A percentile compares a stretch with the other conserved stretches of the same genome.
phyloP scores from a whole-genome alignment of 2,329 filamentous ascomycete genomes.

The Aspergillus transmontanensis region DNA sequence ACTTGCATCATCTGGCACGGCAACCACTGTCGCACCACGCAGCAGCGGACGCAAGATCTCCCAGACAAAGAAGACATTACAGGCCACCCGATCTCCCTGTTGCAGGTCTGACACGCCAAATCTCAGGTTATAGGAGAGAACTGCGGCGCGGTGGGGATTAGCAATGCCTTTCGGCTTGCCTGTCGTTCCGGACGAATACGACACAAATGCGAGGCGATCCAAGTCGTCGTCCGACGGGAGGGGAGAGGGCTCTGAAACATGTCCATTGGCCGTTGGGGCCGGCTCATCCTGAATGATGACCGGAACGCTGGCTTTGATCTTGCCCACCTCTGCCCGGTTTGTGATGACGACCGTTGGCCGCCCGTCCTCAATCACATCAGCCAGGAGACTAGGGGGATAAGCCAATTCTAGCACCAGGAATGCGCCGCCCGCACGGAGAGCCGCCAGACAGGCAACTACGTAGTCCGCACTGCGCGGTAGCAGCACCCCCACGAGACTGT shows the following conservation, averaged over 20 bases:
- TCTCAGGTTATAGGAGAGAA: conserved; percentile 72
- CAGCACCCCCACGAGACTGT: conserved; percentile 74
- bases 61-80: conserved; percentile 87
- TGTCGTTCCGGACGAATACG: conserved; percentile 77
- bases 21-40: conserved; percentile 73
- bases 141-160: conserved; percentile 73
- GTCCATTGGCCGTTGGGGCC: conserved; percentile 31
- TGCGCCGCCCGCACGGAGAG: conserved; percentile 76
- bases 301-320: conserved; percentile 63
- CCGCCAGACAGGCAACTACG: conserved; percentile 75
- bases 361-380: conserved; percentile 77
- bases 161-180: conserved; percentile 81
- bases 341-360: conserved; percentile 72
- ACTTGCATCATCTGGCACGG: conserved; percentile 73
- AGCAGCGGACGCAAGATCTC: conserved; percentile 77
- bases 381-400: conserved; percentile 72
- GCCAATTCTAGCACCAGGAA: conserved; percentile 80
- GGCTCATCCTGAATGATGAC: conserved; percentile 66
- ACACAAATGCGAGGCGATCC: conserved; percentile 76
- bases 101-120: conserved; percentile 70
- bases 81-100: conserved; percentile 77
- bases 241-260: conserved; percentile 50
- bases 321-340: conserved; percentile 63
- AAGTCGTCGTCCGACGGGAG: conserved; percentile 68
- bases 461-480: conserved; percentile 76